Evolutionary conservation across 2,329 filamentous ascomycete genomes (phyloP).

Genomic region (Aspergillus clavatus): DNA sequence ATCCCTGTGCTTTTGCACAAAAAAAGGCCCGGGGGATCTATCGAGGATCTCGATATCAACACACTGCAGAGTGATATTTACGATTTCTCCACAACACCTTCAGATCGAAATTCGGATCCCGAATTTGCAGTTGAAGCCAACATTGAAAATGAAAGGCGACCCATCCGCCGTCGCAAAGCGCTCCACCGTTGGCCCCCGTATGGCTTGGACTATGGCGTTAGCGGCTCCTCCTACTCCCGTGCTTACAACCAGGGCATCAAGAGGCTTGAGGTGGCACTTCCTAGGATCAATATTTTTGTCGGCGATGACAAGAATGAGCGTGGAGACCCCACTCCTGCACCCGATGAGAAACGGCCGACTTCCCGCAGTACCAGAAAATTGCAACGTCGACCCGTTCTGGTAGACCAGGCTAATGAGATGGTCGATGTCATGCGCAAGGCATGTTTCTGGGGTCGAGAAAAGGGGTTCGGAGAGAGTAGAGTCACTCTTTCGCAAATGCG

Average conservation of each 20-base stretch:
- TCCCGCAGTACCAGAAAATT: neutral
- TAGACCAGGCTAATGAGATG: slow-evolving; percentile 38
- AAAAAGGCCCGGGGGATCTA: neutral
- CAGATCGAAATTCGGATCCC: neutral
- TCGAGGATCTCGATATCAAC: slow-evolving; percentile 9
- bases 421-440: slow-evolving; percentile 39
- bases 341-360: neutral
- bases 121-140: slow-evolving; percentile 4
- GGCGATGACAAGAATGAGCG: neutral
- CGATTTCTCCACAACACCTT: neutral
- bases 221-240: slow-evolving; percentile 15
- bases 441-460: slow-evolving; percentile 42
- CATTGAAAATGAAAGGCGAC: neutral
- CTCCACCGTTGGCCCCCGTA: slow-evolving; percentile 39
- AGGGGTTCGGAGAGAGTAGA: slow-evolving; percentile 34
- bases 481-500: slow-evolving; percentile 22
- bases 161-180: slow-evolving; percentile 31
- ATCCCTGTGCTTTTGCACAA: slow-evolving; percentile 25
- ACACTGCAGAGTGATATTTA: neutral
- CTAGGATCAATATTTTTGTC: slow-evolving; percentile 28
- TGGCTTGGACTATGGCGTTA: slow-evolving; percentile 31
- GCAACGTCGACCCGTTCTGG: slow-evolving; percentile 23
- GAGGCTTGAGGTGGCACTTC: slow-evolving; percentile 28
- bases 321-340: neutral
- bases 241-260: slow-evolving; percentile 14